A percentile compares a stretch with the other conserved stretches of the same genome.
phyloP scores from a whole-genome alignment of 176 grass and related monocot species.

The Tillandsia leiboldiana region DNA sequence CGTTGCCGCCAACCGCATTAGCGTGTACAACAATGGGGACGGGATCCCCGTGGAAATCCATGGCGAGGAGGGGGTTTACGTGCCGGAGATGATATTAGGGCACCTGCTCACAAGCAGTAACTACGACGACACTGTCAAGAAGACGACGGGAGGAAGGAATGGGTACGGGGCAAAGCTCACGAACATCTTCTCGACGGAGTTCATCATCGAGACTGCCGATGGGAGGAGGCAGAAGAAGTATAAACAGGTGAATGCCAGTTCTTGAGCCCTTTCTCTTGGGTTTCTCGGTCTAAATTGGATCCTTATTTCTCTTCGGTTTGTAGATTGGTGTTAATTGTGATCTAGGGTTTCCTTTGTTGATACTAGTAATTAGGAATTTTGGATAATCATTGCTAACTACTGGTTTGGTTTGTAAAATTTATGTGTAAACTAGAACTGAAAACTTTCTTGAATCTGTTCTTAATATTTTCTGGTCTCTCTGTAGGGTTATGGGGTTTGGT shows the following conservation, averaged over 20 bases:
- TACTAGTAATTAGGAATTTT: background rate
- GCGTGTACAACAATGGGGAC: slow-evolving; percentile 74
- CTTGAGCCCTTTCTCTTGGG: background rate
- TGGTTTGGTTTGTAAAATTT: background rate
- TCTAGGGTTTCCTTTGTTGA: background rate
- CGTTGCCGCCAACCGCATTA: slow-evolving; percentile 38
- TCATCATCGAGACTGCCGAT: slow-evolving; percentile 77
- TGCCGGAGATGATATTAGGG: slow-evolving; percentile 92
- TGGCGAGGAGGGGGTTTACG: slow-evolving; percentile 76
- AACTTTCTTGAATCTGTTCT: too few species aligned
- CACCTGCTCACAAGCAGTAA: slow-evolving; percentile 96
- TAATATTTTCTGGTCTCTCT: too few species aligned
- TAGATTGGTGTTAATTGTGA: background rate
- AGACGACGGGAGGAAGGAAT: slow-evolving; percentile 93
- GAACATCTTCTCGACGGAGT: slow-evolving; percentile 96
- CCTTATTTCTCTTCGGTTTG: background rate
- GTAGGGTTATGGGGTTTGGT: too few species aligned
- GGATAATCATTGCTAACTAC: background rate
- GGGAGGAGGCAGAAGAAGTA: slow-evolving; percentile 63
- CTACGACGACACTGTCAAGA: slow-evolving; percentile 73
- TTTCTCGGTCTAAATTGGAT: background rate
- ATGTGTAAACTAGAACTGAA: too few species aligned
- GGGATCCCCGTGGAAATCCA: slow-evolving; percentile 88
- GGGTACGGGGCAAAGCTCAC: slow-evolving; percentile 92
- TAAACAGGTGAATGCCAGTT: slow-evolving; percentile 43